Evolutionary conservation across 83 land plant genomes (phyloP).

Genomic region (Larix sibirica): DNA sequence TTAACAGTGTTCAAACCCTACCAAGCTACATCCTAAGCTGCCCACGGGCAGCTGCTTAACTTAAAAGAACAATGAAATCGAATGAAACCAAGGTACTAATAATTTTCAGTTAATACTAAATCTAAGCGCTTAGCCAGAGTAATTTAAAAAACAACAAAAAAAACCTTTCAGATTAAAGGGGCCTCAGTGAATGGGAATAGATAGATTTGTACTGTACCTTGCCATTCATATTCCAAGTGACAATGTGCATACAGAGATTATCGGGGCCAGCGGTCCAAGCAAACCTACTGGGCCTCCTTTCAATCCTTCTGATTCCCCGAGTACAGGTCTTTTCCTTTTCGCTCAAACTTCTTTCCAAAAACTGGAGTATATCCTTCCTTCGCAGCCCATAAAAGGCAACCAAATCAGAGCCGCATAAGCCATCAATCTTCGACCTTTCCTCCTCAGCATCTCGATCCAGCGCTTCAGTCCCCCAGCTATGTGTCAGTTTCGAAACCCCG

Average conservation of each 20-base stretch:
- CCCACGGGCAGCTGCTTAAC: too few species aligned
- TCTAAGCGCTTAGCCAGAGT: too few species aligned
- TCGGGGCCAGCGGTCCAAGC: not conserved
- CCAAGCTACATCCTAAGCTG: too few species aligned
- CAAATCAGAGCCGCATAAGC: not conserved
- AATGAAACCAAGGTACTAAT: too few species aligned
- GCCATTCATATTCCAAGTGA: constrained; percentile 21
- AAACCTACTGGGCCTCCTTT: not conserved
- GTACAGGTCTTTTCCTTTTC: constrained; percentile 10
- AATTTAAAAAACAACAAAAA: too few species aligned
- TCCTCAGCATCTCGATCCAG: not conserved
- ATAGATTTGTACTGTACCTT: not conserved
- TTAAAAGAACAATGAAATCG: too few species aligned
- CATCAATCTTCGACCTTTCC: constrained; percentile 9
- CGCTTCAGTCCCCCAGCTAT: too few species aligned
- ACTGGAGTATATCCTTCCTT: constrained; percentile 8
- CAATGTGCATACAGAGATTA: not conserved
- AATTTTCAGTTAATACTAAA: too few species aligned
- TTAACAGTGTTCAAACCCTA: too few species aligned
- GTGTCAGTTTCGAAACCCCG: too few species aligned
- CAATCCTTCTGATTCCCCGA: constrained; percentile 11
- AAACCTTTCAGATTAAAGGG: too few species aligned
- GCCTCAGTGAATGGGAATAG: too few species aligned
- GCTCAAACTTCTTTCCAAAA: constrained; percentile 15
- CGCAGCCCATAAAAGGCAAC: not conserved